phyloP scores from a whole-genome alignment of 2,329 filamentous ascomycete species.

The Zasmidium angulare region DNA sequence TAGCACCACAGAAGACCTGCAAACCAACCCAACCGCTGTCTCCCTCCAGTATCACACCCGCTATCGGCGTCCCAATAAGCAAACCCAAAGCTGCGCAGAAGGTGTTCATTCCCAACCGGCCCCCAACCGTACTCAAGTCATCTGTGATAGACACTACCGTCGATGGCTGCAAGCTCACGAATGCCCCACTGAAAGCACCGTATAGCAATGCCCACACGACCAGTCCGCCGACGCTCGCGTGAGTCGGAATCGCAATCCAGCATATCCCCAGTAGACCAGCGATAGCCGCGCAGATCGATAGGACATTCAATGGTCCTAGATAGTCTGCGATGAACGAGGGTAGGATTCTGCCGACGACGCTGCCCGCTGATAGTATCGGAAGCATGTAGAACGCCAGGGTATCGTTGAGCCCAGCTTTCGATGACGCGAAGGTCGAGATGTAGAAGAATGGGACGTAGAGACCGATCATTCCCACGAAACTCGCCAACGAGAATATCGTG shows the following conservation, averaged over 20 bases:
- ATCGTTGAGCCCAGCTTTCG: slow-evolving; percentile 29
- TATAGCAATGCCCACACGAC: slow-evolving; percentile 43
- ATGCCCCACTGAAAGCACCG: slow-evolving; percentile 46
- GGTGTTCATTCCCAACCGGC: slow-evolving; percentile 27
- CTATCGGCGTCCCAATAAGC: slow-evolving; percentile 29
- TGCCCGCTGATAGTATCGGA: slow-evolving; percentile 36
- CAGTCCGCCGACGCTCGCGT: slow-evolving; percentile 31
- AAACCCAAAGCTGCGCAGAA: slow-evolving; percentile 25
- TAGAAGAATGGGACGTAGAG: slow-evolving; percentile 54
- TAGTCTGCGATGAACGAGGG: slow-evolving; percentile 47
- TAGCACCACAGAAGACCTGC: slow-evolving; percentile 26
- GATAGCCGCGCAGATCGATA: slow-evolving; percentile 36
- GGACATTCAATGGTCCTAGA: slow-evolving; percentile 47
- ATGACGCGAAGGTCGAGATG: slow-evolving; percentile 55
- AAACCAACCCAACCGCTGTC: slow-evolving; percentile 18
- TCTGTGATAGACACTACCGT: slow-evolving; percentile 27
- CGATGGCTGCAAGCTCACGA: slow-evolving; percentile 43
- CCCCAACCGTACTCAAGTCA: slow-evolving; percentile 24
- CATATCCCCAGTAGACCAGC: slow-evolving; percentile 29
- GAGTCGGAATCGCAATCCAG: slow-evolving; percentile 35
- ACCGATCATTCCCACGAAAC: slow-evolving; percentile 44
- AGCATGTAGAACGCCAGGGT: slow-evolving; percentile 65
- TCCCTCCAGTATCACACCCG: slow-evolving; percentile 19
- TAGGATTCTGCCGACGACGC: slow-evolving; percentile 46
- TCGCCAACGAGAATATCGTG: slow-evolving; percentile 34